These are phyloP conservation scores for Yamadazyma laniorum DNA, from an alignment of 805 yeast species.

Conservation along the genomic window DNA sequence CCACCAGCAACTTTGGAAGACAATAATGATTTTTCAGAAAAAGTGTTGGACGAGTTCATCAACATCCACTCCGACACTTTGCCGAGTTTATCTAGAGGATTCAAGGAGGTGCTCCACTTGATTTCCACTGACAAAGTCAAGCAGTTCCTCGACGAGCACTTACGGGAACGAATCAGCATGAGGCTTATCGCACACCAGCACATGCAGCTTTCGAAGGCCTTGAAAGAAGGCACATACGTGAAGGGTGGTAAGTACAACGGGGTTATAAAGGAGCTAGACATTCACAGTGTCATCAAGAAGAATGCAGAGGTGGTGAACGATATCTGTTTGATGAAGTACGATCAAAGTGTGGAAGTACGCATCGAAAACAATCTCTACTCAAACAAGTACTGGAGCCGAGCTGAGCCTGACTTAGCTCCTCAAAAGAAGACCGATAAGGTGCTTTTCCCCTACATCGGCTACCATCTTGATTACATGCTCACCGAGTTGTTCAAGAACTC, in stretches of 20 bases:
- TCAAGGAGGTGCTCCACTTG: constrained; percentile 58
- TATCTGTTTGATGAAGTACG: constrained; percentile 79
- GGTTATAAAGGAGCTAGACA: constrained; percentile 62
- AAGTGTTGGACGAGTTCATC: constrained; percentile 55
- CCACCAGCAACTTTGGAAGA: constrained; percentile 50
- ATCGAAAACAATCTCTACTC: constrained; percentile 46
- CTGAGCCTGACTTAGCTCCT: constrained; percentile 19
- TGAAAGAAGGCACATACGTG: constrained; percentile 36
- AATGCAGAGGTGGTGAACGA: constrained; percentile 79
- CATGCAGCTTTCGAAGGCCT: constrained; percentile 51
- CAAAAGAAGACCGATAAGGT: constrained; percentile 47
- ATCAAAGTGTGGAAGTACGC: constrained; percentile 60
- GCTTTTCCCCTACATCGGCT: constrained; percentile 78
- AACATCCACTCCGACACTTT: constrained; percentile 83
- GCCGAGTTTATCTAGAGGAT: constrained; percentile 78
- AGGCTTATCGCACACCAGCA: constrained; percentile 86
- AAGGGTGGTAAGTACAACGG: constrained; percentile 56
- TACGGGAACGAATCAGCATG: constrained; percentile 83
- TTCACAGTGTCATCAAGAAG: constrained; percentile 59
- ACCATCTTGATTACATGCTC: constrained; percentile 82
- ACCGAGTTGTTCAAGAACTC: constrained; percentile 87
- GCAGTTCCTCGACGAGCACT: constrained; percentile 67
- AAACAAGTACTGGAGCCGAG: constrained; percentile 28
- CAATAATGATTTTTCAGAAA: constrained; percentile 49
- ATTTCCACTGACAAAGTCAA: constrained; percentile 51